Base-by-base conservation (phyloP, 805 yeast genomes). In the Candida yuanshanica region DNA sequence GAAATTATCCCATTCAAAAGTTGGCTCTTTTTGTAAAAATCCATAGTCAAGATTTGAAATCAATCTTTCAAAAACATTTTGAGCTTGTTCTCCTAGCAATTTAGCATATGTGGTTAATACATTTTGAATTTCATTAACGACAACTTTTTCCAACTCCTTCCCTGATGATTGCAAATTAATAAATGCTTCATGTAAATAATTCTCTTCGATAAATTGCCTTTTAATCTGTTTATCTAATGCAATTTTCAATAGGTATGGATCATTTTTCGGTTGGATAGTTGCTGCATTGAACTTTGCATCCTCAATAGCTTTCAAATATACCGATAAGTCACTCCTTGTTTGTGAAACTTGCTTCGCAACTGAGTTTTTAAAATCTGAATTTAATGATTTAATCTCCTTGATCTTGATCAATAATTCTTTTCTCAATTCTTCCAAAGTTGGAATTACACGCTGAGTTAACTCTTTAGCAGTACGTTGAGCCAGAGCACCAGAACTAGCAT, bases 1-100 rank as follows among this genome's bases (percentile, higher is more conserved):
- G 49, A 87, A 93, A 25, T 85, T 74, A 45, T 84, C 86, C 96
- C 97, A 91, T 67, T 93, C 98, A 58, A 79, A 78, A 27, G 76
- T 70, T 11, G 95, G 80, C 45, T 84, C 89, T 56, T 84, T 83
- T 26, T 83, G 74, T 47, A 89, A 74, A 49, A 89, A 78, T 2
- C 89, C 89, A 31, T 64, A 55, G 51, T 79, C 83, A 43, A 87
- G 65, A 57, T 76, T 79, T 3, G 89, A 79, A 33, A 82, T 70
- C 46, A 87, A 65, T 36, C 70, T 72, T 47, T 80, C 80, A 50
- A 84, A 76, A 14, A 87, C 79, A 35, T 82, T 68, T 51, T 81
- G 82, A 32, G 89, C 81, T 60, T 84, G 88, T 52, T 78, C 79
- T 24, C 84, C 86, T 44, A 85, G 65, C 29, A 83, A 64, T 50